Conservation (phyloP, 2,329 filamentous ascomycete species). For the Neoascochyta sp. region DNA sequence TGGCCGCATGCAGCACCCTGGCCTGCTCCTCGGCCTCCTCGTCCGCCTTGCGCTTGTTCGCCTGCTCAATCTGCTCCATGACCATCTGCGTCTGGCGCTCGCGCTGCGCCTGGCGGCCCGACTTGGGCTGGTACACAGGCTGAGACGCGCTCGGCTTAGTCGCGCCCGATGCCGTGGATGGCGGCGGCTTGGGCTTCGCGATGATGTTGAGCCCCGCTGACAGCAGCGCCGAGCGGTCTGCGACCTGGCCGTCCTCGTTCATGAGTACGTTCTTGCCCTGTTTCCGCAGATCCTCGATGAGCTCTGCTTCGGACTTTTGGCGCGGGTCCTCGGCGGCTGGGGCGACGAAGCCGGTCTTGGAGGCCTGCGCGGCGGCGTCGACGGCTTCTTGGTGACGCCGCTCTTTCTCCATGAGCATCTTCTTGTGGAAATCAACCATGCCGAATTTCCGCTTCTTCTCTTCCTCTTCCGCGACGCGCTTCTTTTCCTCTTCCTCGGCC, state of each 20-base stretch:
- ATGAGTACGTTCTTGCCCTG: conserved; percentile 62
- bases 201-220: conserved; percentile 71
- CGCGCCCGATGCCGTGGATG: conserved; percentile 19
- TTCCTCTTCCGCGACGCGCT: conserved; percentile 61
- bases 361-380: conserved; percentile 56
- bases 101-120: conserved; percentile 61
- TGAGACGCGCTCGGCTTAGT: conserved; percentile 10
- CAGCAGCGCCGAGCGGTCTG: conserved; percentile 78
- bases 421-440: conserved; percentile 75
- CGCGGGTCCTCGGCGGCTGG: conserved; percentile 39
- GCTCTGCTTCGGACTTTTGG: conserved; percentile 58
- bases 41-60: conserved; percentile 67
- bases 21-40: conserved; percentile 63
- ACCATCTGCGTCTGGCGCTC: conserved; percentile 77
- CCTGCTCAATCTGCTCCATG: conserved; percentile 70
- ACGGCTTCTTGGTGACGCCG: conserved; percentile 65
- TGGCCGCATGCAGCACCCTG: conserved; percentile 62
- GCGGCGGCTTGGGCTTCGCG: conserved; percentile 55
- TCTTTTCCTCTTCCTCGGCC: conserved; percentile 68
- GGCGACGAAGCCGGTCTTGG: conserved; percentile 32
- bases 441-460: conserved; percentile 64
- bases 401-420: conserved; percentile 68
- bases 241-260: conserved; percentile 79
- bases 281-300: conserved; percentile 65
- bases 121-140: conserved; percentile 31